Conservation (phyloP, 257 asterid genomes). For the Leonotis leonurus region DNA sequence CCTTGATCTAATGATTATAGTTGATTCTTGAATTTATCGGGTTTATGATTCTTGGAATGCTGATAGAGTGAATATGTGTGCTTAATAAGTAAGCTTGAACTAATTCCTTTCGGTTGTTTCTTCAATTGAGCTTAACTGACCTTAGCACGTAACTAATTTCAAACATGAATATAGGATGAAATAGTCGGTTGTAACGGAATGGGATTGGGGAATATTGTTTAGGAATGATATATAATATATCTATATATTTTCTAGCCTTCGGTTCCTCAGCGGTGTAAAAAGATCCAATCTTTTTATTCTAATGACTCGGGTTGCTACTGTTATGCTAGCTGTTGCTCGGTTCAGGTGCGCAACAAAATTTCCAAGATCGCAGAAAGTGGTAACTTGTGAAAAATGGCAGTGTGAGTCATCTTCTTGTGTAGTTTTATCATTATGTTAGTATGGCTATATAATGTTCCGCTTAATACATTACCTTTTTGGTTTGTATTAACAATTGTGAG, state of each 20-base stretch:
- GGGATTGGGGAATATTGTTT: not conserved
- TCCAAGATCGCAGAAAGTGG: not conserved
- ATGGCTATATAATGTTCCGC: not conserved
- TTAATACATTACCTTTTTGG: not conserved
- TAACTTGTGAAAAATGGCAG: conserved; percentile 36
- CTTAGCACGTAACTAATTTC: not conserved
- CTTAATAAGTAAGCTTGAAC: conserved; percentile 2
- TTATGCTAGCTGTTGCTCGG: conserved; percentile 9
- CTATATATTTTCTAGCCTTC: not conserved
- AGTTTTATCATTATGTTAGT: not conserved
- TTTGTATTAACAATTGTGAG: not conserved
- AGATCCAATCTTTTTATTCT: not conserved
- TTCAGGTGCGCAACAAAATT: conserved; percentile 14
- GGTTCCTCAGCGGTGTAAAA: not conserved
- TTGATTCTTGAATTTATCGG: not conserved
- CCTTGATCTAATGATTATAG: not conserved
- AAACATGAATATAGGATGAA: not conserved
- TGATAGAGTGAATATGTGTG: not conserved
- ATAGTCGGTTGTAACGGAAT: not conserved
- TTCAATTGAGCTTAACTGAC: not conserved
- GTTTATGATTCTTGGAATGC: not conserved
- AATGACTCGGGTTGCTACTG: not conserved
- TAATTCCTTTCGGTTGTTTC: not conserved
- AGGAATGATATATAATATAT: not conserved
- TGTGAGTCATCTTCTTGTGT: conserved; percentile 27